These are phyloP conservation scores for Diaporthe australafricana DNA, from an alignment of 2,329 filamentous ascomycete genomes.

Conservation along the genomic window DNA sequence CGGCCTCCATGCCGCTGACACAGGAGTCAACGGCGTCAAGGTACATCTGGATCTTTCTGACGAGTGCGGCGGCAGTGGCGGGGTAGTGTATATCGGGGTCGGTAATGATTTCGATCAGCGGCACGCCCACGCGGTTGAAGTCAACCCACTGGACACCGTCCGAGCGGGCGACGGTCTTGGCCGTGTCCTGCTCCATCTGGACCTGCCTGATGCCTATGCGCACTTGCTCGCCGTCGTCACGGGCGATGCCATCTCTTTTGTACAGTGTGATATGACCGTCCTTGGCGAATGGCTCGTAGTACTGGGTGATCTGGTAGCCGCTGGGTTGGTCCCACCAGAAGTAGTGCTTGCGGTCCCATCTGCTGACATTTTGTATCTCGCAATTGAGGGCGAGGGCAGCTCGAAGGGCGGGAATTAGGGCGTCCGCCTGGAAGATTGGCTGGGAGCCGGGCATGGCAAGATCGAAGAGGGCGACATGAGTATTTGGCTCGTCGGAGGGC, in stretches of 20 bases:
- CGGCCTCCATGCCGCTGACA: constrained; percentile 91
- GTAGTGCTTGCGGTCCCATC: constrained; percentile 97
- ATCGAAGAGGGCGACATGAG: constrained; percentile 90
- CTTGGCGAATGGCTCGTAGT: constrained; percentile 79
- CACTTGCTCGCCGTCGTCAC: constrained; percentile 77
- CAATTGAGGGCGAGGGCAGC: constrained; percentile 89
- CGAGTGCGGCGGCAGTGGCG: constrained; percentile 86
- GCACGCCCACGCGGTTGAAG: constrained; percentile 92
- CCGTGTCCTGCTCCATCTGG: constrained; percentile 97
- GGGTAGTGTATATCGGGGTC: constrained; percentile 89
- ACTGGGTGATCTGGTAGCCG: constrained; percentile 98
- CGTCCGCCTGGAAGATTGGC: constrained; percentile 84
- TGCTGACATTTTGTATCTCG: constrained; percentile 78
- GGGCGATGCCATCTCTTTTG: constrained; percentile 81
- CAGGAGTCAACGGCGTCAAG: constrained; percentile 86
- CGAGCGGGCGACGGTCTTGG: constrained; percentile 87
- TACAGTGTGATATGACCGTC: constrained; percentile 79
- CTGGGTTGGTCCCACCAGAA: constrained; percentile 98
- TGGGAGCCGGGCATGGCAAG: constrained; percentile 89
- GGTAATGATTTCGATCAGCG: constrained; percentile 95
- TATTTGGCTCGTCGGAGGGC: constrained; percentile 79
- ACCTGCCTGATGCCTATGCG: constrained; percentile 89
- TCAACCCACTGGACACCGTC: constrained; percentile 83
- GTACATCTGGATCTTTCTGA: constrained; percentile 87
- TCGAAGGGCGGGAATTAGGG: constrained; percentile 88